Conservation (phyloP, 148 eudicot genomes). For the Vaccinium vitisidaea region DNA sequence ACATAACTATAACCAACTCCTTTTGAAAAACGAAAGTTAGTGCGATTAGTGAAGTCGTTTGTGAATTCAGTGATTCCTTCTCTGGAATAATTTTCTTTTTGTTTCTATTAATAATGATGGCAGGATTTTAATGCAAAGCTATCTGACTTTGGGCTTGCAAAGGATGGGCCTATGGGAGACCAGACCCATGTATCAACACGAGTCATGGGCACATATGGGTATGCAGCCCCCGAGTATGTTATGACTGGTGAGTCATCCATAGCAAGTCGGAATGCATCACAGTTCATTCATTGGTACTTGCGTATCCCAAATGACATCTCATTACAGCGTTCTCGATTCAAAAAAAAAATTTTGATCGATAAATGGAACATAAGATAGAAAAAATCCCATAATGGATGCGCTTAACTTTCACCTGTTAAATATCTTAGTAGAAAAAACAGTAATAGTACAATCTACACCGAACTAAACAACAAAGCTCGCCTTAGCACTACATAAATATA, state of each 20-base stretch:
- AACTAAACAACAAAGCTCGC: not conserved
- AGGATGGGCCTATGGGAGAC: slow-evolving; percentile 85
- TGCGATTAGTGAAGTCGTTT: not conserved
- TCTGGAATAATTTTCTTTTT: not conserved
- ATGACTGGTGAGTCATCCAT: slow-evolving; percentile 61
- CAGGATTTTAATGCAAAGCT: slow-evolving; percentile 87
- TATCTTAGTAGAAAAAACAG: not conserved
- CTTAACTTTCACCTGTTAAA: not conserved
- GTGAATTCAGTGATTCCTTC: not conserved
- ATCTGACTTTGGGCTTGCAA: slow-evolving; percentile 89
- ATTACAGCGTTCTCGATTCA: not conserved
- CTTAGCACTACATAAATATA: not conserved
- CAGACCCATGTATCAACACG: slow-evolving; percentile 90
- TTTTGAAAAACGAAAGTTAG: not conserved
- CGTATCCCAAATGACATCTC: not conserved
- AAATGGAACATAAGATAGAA: not conserved
- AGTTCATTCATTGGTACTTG: not conserved
- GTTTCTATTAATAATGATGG: slow-evolving; percentile 14
- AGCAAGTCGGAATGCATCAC: slow-evolving; percentile 6
- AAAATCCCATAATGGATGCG: not conserved
- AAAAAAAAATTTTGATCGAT: not conserved
- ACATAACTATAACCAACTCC: not conserved
- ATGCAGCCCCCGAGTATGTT: slow-evolving; percentile 88
- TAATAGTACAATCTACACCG: not conserved
- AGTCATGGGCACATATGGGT: slow-evolving; percentile 91